Evolutionary conservation across 352 stramenopile genomes (phyloP).

Genomic region (Chrysophaeum taylorii): DNA sequence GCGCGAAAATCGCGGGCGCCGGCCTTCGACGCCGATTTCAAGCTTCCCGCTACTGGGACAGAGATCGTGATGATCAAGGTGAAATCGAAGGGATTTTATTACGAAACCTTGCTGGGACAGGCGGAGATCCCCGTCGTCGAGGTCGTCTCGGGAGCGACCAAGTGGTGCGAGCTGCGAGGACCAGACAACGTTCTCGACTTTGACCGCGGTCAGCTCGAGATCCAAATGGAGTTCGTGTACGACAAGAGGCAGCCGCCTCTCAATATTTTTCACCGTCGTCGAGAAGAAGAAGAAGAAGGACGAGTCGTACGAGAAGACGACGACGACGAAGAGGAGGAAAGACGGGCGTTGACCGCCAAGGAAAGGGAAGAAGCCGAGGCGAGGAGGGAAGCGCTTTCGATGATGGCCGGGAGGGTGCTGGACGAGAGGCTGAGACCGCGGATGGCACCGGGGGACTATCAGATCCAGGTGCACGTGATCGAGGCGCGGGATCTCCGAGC

Average conservation of each 20-base stretch:
- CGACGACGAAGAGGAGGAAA: neutral
- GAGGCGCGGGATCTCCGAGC: slow-evolving; percentile 67
- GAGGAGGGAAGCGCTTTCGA: neutral
- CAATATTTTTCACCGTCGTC: too few relatives aligned
- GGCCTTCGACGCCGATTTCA: neutral
- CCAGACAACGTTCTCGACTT: neutral
- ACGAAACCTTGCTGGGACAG: neutral
- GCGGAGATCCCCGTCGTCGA: neutral
- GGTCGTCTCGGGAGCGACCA: neutral
- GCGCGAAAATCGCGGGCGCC: neutral
- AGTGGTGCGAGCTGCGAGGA: neutral
- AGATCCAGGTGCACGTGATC: slow-evolving; percentile 72
- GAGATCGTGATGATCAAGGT: neutral
- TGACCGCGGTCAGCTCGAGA: neutral
- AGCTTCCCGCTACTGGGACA: neutral
- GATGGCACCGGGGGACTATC: slow-evolving; percentile 54
- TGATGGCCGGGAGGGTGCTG: neutral
- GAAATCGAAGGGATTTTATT: neutral
- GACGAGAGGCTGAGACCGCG: neutral
- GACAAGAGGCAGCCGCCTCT: neutral
- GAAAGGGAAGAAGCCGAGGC: neutral
- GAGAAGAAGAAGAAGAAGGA: neutral
- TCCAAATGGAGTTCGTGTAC: neutral
- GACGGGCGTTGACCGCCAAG: neutral
- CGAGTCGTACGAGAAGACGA: neutral